Evolutionary conservation across 139 green algal genomes (phyloP).

Genomic region (Ulvella scutata): DNA sequence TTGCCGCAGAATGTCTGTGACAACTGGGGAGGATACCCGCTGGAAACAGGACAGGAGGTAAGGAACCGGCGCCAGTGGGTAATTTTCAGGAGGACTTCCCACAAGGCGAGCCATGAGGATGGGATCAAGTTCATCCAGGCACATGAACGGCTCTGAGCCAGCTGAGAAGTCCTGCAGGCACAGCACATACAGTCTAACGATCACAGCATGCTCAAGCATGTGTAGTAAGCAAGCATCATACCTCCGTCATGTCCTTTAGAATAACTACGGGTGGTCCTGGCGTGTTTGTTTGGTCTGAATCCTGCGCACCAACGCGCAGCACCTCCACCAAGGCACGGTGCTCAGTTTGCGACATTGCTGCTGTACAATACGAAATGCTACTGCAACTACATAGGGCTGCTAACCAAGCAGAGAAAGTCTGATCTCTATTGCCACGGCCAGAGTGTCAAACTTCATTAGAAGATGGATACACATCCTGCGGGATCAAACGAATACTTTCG

Average conservation of each 20-base stretch:
- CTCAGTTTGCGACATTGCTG: neutral
- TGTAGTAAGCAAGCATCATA: no score
- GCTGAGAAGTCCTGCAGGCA: no score
- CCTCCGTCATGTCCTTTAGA: constrained; percentile 25
- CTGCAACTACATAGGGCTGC: no score
- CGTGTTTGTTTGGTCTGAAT: neutral
- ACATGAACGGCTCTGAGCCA: no score
- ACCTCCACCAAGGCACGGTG: neutral
- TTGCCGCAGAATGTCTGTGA: constrained; percentile 8
- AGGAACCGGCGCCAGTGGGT: constrained; percentile 44
- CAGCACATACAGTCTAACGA: no score
- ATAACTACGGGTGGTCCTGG: constrained; percentile 21
- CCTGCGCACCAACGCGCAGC: neutral
- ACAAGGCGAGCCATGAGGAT: constrained; percentile 62
- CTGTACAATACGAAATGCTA: no score
- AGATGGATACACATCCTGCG: no score
- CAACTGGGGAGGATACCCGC: constrained; percentile 4
- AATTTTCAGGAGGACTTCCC: constrained; percentile 25
- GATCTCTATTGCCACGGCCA: no score
- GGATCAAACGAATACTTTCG: no score
- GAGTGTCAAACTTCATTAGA: no score
- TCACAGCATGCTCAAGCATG: no score
- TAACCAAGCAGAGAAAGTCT: no score
- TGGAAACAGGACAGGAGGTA: constrained; percentile 60
- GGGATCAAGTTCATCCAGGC: constrained; percentile 37